A percentile compares a stretch with the other conserved stretches of the same genome.
These are phyloP conservation scores for Obba rivulosa DNA, from an alignment of 768 basidiomycete species.

Conservation along the genomic window DNA sequence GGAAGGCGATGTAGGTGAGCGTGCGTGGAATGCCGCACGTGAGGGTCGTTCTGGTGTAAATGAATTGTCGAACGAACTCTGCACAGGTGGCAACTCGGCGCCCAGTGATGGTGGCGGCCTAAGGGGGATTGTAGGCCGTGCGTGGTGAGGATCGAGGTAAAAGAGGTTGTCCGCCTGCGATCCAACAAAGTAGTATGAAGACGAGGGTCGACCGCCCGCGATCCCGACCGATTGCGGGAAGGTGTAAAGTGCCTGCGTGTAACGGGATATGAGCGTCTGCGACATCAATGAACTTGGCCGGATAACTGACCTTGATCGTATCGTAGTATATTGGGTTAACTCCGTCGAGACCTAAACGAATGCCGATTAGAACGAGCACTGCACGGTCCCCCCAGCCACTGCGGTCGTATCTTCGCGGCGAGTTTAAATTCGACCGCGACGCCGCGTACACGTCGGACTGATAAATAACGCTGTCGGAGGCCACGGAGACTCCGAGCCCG, in stretches of 20 bases:
- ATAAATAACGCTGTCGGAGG: conserved; percentile 75
- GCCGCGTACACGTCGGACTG: conserved; percentile 83
- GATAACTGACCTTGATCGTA: conserved; percentile 56
- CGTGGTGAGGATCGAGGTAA: conserved; percentile 77
- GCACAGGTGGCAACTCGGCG: neutral
- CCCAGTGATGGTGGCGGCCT: conserved; percentile 38
- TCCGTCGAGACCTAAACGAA: conserved; percentile 85
- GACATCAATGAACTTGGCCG: neutral
- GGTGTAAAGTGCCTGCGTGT: conserved; percentile 70
- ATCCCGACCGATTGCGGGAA: conserved; percentile 97
- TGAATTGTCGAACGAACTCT: conserved; percentile 18
- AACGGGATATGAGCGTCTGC: neutral
- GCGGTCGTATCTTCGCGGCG: conserved; percentile 19
- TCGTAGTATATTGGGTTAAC: conserved; percentile 96
- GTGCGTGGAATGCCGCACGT: conserved; percentile 16
- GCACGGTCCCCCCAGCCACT: conserved; percentile 72
- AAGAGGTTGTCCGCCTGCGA: conserved; percentile 84
- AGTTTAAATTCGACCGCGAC: conserved; percentile 36
- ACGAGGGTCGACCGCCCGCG: conserved; percentile 93
- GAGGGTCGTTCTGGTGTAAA: conserved; percentile 14
- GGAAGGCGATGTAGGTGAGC: conserved; percentile 22
- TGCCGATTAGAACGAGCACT: conserved; percentile 81
- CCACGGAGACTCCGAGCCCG: conserved; percentile 75
- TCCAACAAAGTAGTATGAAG: conserved; percentile 97
- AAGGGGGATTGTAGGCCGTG: conserved; percentile 71